phyloP scores from a whole-genome alignment of 139 green algal genomes.

The Haematococcus sp. region DNA sequence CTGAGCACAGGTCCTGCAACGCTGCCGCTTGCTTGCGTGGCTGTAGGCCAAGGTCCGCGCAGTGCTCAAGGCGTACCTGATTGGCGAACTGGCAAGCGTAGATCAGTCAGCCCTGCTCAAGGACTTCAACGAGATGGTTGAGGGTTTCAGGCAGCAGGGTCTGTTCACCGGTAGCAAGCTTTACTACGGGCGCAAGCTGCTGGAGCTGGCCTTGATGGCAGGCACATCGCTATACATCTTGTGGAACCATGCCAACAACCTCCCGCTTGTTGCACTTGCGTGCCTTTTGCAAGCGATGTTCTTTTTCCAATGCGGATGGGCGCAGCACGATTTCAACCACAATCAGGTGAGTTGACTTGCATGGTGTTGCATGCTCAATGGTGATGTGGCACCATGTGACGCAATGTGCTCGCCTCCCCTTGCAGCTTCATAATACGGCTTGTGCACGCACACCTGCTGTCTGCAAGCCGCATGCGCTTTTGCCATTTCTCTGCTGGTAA shows the following conservation, averaged over 20 bases:
- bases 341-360: slow-evolving; percentile 31
- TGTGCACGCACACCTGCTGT: too few relatives aligned
- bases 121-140: slow-evolving; percentile 59
- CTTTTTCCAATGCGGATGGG: slow-evolving; percentile 63
- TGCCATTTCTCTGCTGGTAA: too few relatives aligned
- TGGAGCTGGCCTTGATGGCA: slow-evolving; percentile 4
- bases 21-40: neutral
- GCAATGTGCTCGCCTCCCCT: too few relatives aligned
- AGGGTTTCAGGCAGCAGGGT: slow-evolving; percentile 38
- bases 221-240: slow-evolving; percentile 18
- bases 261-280: slow-evolving; percentile 12
- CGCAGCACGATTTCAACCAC: slow-evolving; percentile 69
- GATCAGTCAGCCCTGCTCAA: slow-evolving; percentile 28
- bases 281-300: slow-evolving; percentile 58
- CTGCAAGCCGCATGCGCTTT: too few relatives aligned
- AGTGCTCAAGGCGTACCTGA: slow-evolving; percentile 40
- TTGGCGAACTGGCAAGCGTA: slow-evolving; percentile 37
- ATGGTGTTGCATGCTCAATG: too few relatives aligned
- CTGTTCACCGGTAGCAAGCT: slow-evolving; percentile 49
- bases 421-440: too few relatives aligned
- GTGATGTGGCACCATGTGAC: neutral
- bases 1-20: neutral
- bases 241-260: neutral
- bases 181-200: slow-evolving; percentile 60
- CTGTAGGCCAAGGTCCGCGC: slow-evolving; percentile 28